Evolutionary conservation across 345 rosid species (phyloP).

Genomic region (Pugionium cornutum): DNA sequence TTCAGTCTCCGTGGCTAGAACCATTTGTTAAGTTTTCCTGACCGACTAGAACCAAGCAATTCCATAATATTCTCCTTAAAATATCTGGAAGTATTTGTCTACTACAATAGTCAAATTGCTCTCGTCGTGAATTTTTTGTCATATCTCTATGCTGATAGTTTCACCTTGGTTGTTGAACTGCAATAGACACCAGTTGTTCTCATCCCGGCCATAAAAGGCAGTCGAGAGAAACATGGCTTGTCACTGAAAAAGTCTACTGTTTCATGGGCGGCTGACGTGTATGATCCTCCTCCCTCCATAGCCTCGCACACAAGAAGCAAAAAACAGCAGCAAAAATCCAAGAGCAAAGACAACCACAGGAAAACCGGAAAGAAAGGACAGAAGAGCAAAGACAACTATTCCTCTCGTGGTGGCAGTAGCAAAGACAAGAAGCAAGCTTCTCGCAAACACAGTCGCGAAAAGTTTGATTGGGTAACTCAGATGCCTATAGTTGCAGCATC

Average conservation of each 20-base stretch:
- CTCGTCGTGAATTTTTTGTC: not conserved
- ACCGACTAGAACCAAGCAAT: too few species aligned
- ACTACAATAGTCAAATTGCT: not conserved
- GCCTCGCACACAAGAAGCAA: conserved; percentile 60
- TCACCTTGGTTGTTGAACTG: conserved; percentile 13
- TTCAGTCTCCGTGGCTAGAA: not conserved
- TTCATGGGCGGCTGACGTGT: conserved; percentile 86
- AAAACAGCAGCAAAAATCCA: conserved; percentile 57
- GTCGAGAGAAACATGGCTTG: conserved; percentile 64
- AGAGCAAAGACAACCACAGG: conserved; percentile 56
- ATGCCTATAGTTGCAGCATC: conserved; percentile 60
- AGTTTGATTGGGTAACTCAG: conserved; percentile 44
- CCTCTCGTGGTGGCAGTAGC: conserved; percentile 50
- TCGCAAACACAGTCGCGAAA: conserved; percentile 44
- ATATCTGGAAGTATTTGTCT: too few species aligned
- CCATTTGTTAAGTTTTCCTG: too few species aligned
- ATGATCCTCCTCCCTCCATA: conserved; percentile 81
- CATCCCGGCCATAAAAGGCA: conserved; percentile 82
- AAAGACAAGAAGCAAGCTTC: conserved; percentile 63
- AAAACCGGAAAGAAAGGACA: conserved; percentile 76
- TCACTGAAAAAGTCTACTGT: conserved; percentile 52
- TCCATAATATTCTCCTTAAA: too few species aligned
- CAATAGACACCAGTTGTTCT: conserved; percentile 50
- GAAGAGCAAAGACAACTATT: conserved; percentile 56
- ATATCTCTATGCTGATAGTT: conserved; percentile 8